These are phyloP conservation scores for Metroxylon sagu DNA, from an alignment of 176 grass and related monocot genomes.

Conservation along the genomic window DNA sequence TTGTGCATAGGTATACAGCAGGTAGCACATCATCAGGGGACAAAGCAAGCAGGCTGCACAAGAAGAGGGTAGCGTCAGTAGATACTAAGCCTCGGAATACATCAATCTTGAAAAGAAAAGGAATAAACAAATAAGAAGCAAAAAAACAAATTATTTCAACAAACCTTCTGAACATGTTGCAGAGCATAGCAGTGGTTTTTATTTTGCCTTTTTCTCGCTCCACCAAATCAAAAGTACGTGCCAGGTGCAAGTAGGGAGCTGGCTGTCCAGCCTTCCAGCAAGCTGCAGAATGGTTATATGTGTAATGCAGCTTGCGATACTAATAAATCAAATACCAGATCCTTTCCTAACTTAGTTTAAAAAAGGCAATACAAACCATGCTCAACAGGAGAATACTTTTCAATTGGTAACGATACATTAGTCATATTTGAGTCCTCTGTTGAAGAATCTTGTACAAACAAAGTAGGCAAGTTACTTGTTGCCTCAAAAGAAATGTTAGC, in stretches of 20 bases:
- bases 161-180: conserved; percentile 96
- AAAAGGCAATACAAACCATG: conserved; percentile 62
- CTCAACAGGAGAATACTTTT: conserved; percentile 69
- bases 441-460: conserved; percentile 48
- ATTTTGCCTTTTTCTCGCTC: conserved; percentile 96
- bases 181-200: conserved; percentile 68
- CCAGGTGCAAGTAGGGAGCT: conserved; percentile 91
- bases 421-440: conserved; percentile 28
- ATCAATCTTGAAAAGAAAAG: conserved; percentile 15
- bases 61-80: conserved; percentile 21
- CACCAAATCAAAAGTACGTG: conserved; percentile 79
- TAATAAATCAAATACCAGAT: conserved; percentile 6
- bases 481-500: conserved; percentile 23
- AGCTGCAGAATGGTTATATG: conserved; percentile 53
- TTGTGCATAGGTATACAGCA: conserved; percentile 90
- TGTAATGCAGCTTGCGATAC: conserved; percentile 28
- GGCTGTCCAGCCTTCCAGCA: conserved; percentile 92
- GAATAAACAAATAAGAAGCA: conserved; percentile 6
- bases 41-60: conserved; percentile 81
- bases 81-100: conserved; percentile 21
- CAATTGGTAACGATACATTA: conserved; percentile 67
- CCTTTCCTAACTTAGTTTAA: conserved; percentile 3
- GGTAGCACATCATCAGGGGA: conserved; percentile 90
- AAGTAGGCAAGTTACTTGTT: conserved; percentile 35
- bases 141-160: neutral